These are phyloP conservation scores for Tulasnella sp. DNA, from an alignment of 768 basidiomycete genomes.

Conservation along the genomic window DNA sequence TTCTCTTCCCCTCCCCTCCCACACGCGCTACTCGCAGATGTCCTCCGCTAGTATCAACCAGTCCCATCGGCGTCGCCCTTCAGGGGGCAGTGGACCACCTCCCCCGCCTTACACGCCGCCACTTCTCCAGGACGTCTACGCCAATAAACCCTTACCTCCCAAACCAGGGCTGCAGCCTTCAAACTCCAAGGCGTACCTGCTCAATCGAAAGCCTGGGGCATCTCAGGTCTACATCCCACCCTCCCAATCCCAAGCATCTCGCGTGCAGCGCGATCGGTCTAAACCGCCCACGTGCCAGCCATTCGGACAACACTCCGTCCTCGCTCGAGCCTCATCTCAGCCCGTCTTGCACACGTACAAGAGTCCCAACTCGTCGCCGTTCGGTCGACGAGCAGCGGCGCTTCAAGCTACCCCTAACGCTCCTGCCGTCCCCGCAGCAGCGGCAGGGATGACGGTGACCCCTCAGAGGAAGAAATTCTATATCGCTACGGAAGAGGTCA, in stretches of 20 bases:
- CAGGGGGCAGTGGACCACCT: not conserved
- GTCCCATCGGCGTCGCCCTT: not conserved
- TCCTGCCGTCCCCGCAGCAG: no score
- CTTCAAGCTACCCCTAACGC: no score
- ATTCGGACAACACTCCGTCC: not conserved
- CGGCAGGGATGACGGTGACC: not conserved
- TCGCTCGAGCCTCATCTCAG: not conserved
- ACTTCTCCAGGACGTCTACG: not conserved
- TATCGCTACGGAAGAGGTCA: not conserved
- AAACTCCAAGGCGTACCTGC: not conserved
- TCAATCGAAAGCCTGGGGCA: not conserved
- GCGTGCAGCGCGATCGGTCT: not conserved
- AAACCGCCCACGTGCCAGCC: not conserved
- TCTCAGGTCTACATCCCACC: not conserved
- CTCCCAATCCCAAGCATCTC: not conserved
- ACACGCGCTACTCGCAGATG: not conserved
- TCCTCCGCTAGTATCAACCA: not conserved
- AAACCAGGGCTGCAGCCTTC: not conserved
- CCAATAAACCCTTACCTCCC: not conserved
- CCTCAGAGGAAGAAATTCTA: not conserved
- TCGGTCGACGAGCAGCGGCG: not conserved
- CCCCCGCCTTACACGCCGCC: not conserved
- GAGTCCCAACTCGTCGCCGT: not conserved
- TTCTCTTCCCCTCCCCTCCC: not conserved
- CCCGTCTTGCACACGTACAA: not conserved